Evolutionary conservation across 1,139 yeast genomes (phyloP), one percentile per base, ranked within the genome.

Genomic region (Kazachstania sp.): DNA sequence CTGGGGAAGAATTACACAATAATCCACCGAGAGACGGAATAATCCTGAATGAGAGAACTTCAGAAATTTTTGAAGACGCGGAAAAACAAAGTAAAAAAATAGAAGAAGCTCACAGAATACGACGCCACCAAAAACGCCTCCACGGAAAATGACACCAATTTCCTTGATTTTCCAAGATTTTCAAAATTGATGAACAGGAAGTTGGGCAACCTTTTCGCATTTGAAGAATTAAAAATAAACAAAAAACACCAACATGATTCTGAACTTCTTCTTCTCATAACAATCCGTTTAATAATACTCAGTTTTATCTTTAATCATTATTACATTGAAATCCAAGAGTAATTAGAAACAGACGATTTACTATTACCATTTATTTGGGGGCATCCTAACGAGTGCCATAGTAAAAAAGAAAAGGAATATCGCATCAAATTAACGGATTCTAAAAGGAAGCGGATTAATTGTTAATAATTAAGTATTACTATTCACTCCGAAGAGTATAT

Each of bases 241-340:
- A 23, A 23, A 23, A 23, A 7, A 23, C 28, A 23, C 28, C 28
- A 7, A 23, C 8, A 23, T 23, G 3, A 23, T 23, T 23, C 28
- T 20, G 41, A 38, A 38, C 41, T 38, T 38, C 41, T 23, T 38
- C 18, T 38, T 38, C 41, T 38, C 23, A 30, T 38, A 32, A 11
- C 15, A 15, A 32, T 15, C 15, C 36, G 19, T 16, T 15, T 11
- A 9, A 9, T 18, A 32, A 5, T 7, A 15, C 9, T 32, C 15
- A 5, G 11, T 15, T 32, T 32, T 9, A 16, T 32, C 18, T 11
- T 32, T 32, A 32, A 32, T 32, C 18, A 32, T 18, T 32, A 15
- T 11, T 18, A 32, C 18, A 32, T 32, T 6, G 36, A 18, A 32
- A 32, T 32, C 19, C 36, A 32, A 32, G 18, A 15, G 9, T 32